Evolutionary conservation across 768 basidiomycete species (phyloP).

Genomic region (Panaeolus cyanescens): DNA sequence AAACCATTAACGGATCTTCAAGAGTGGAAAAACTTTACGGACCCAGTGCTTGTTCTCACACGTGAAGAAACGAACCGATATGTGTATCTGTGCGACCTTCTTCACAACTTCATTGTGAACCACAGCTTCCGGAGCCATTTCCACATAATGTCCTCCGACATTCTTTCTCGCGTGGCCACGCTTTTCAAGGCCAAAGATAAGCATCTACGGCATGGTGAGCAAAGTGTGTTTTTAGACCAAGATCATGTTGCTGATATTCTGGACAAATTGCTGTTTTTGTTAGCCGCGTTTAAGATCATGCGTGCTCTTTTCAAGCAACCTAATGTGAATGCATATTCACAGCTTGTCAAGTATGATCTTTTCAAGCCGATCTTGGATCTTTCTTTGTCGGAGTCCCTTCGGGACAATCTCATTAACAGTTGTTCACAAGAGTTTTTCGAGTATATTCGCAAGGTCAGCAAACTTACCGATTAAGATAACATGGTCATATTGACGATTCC

Average conservation of each 20-base stretch:
- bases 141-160: constrained; percentile 80
- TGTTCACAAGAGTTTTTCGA: constrained; percentile 98
- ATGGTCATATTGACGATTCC: constrained; percentile 2
- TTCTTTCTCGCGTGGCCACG: constrained; percentile 72
- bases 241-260: neutral
- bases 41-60: constrained; percentile 54
- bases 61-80: constrained; percentile 83
- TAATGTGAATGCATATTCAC: constrained; percentile 71
- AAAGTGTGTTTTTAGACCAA: neutral
- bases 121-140: constrained; percentile 93
- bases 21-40: constrained; percentile 51
- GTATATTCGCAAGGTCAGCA: constrained; percentile 77
- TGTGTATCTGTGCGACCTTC: constrained; percentile 87
- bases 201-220: constrained; percentile 87
- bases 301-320: constrained; percentile 81
- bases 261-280: neutral
- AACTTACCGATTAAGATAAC: neutral
- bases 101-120: constrained; percentile 86
- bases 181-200: constrained; percentile 86
- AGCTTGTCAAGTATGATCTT: constrained; percentile 84
- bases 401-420: constrained; percentile 92
- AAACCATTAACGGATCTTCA: constrained; percentile 76
- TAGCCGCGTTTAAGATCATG: constrained; percentile 93
- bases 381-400: constrained; percentile 76
- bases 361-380: constrained; percentile 83